Evolutionary conservation across 2,329 filamentous ascomycete species (phyloP), one percentile per base, ranked within the genome.

Genomic region (Sporothrix mexicana): DNA sequence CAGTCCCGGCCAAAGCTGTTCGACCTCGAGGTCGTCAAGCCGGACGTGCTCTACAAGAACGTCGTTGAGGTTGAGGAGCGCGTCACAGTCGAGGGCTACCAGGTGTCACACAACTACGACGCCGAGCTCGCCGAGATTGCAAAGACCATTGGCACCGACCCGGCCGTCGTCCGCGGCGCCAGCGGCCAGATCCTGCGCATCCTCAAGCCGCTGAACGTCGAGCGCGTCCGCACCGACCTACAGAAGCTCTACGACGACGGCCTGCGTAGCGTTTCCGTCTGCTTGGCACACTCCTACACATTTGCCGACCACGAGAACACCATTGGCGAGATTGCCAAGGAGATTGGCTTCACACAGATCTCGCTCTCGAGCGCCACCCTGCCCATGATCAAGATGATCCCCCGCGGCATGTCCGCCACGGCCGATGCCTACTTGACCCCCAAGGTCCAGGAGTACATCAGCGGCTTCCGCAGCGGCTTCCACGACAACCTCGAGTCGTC

Each of bases 1-100:
- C 95, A 98, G 84, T 93, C 91, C 15, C 87, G 95, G 64, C 95
- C 95, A n/a, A 91, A 92, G 79, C 97, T 98, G 76, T 98, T 98
- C 78, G 94, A 97, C 78, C 85, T 98, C 53, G 92, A 92, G 17
- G 97, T 97, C 76, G 86, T 87, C 76, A 94, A 95, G 79, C 94
- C 95, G 0, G 93, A 97, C 76, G 92, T 96, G 4, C 84, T 98
- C 3, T 97, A 97, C 79, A 90, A 94, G 78, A 86, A 85, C 61
- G 94, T 97, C 0, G 85, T 97, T 17, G 95, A 98, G 83, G 87
- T 98, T 55, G 92, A 96, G 74, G 95, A 98, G 85, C 86, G 95
- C 49, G 94, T 97, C 2, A 97, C 94, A 0, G 83, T 97, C 15
- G 94, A 97, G 80, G 94, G 59, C 59, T 49, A 70, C 25, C 69